Evolutionary conservation across 2,329 filamentous ascomycete genomes (phyloP), one percentile per base, ranked within the genome.

Genomic region (Calonectria fujianensis): DNA sequence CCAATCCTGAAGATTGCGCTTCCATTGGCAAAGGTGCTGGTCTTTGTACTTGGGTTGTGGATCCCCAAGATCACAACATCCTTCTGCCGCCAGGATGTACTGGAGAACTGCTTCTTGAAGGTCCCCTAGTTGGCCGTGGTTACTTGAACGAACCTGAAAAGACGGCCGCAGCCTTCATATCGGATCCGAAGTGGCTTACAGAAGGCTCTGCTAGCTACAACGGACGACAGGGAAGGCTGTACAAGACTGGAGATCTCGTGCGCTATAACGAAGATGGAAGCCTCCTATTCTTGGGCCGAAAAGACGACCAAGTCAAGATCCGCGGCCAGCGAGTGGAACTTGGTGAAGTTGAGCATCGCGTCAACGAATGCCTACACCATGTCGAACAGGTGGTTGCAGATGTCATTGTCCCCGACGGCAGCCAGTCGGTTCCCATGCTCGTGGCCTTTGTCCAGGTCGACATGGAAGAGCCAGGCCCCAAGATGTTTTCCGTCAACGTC

Each of bases 101-200:
- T 0, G 84, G 84, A 9, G 84, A 85, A 68, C 73, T 85, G 5
- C 73, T 84, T 6, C 78, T 87, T 45, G 84, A 83, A 51, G 86
- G 86, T 0, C 87, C 87, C 4, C 84, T 85, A 14, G 82, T 91
- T n/a, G 88, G 86, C n/a, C 82, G 86, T 35, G 88, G 88, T 24
- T 91, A 91, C 71, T 81, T 89, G 24, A 87, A 88, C 54, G 85
- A 88, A 27, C 80, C 82, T 0, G 81, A 82, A 29, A 87, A 88
- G 75, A 90, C 89, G 0, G 80, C 82, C 13, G 84, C 85, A 32
- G 82, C 83, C 0, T 91, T 90, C 69, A 85, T 90, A 50, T 79
- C 83, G 24, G 82, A 85, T 64, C 86, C 86, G 1, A 68, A 72
- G 0, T 89, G 87, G 88, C 73, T 16, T 85, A 79, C 84, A 18